A percentile compares a stretch with the other conserved stretches of the same genome.
phyloP scores from a whole-genome alignment of 176 grass and related monocot genomes.

The Areca catechu region DNA sequence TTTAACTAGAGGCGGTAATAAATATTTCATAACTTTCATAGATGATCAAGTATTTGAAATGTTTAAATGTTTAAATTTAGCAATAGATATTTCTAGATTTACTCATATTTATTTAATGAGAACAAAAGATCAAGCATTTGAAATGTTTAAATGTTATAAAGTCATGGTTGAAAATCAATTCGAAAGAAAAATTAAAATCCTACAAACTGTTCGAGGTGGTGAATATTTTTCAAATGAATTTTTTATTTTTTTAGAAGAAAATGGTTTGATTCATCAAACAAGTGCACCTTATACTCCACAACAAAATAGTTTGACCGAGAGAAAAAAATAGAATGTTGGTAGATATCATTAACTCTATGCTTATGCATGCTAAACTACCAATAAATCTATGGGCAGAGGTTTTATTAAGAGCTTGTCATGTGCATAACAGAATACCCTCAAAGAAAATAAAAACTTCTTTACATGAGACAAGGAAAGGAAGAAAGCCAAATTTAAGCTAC shows the following conservation, averaged over 20 bases:
- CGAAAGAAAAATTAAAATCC: neutral
- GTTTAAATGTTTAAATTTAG: too few species aligned
- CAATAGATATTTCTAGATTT: too few species aligned
- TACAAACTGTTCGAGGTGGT: neutral
- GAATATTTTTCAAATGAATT: neutral
- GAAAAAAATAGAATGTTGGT: too few species aligned
- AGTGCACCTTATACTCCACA: neutral
- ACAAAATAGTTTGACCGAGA: too few species aligned
- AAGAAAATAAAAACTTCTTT: neutral
- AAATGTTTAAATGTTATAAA: neutral
- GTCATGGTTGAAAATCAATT: neutral
- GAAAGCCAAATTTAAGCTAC: neutral
- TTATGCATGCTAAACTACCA: too few species aligned
- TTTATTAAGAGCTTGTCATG: neutral
- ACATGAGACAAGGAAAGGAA: neutral
- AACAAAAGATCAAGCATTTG: neutral
- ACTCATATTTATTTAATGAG: neutral
- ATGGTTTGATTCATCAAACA: neutral
- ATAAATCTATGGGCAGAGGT: too few species aligned
- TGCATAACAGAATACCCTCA: neutral
- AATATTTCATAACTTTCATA: too few species aligned
- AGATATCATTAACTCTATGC: too few species aligned
- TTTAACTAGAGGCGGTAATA: too few species aligned
- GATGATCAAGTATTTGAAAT: too few species aligned
- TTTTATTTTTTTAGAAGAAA: neutral